phyloP scores from a whole-genome alignment of 2,329 filamentous ascomycete genomes.

The Arthroderma sp. region DNA sequence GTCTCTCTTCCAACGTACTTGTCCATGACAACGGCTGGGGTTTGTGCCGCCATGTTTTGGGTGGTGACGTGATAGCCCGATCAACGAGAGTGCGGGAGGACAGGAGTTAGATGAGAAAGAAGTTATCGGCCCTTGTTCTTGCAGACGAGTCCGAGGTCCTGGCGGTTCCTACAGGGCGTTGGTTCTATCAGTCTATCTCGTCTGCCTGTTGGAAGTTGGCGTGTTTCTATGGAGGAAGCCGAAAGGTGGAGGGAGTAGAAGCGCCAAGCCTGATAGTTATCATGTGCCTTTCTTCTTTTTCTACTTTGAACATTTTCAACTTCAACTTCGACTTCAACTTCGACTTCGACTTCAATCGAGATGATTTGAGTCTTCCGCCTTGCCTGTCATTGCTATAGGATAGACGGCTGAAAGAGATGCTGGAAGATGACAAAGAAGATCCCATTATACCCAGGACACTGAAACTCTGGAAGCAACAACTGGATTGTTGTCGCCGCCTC shows the following conservation, averaged over 20 bases:
- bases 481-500: background rate
- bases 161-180: too few species aligned
- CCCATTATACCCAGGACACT: background rate
- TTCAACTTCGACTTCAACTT: background rate
- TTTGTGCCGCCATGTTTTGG: slow-evolving; percentile 82
- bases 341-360: background rate
- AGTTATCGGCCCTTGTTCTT: background rate
- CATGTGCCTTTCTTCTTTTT: background rate
- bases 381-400: too few species aligned
- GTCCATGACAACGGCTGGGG: slow-evolving; percentile 99
- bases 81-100: background rate
- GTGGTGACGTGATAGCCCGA: background rate
- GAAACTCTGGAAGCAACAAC: slow-evolving; percentile 1
- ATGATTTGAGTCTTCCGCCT: too few species aligned
- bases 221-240: too few species aligned
- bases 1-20: slow-evolving; percentile 58
- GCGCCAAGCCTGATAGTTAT: background rate
- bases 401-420: too few species aligned
- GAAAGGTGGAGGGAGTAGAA: too few species aligned
- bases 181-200: slow-evolving; percentile 1
- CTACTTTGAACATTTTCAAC: background rate
- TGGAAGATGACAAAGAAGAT: too few species aligned
- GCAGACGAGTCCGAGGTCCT: background rate
- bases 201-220: too few species aligned
- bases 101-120: background rate